Conservation (phyloP, 148 eudicot species). For the Mesembryanthemum crystallinum region DNA sequence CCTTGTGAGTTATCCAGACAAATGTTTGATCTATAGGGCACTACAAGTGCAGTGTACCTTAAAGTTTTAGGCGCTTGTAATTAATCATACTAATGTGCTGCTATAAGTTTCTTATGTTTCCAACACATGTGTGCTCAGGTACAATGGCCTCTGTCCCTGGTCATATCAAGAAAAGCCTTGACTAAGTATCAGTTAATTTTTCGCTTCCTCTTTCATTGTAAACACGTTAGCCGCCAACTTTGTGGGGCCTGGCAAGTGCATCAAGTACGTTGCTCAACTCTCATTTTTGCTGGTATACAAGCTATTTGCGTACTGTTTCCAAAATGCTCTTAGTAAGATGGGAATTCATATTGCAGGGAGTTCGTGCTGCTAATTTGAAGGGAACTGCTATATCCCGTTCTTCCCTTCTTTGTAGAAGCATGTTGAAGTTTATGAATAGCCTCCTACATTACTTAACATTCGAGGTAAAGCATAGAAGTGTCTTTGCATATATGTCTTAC, state of each 20-base stretch:
- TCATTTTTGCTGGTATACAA: slow-evolving; percentile 8
- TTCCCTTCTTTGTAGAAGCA: slow-evolving; percentile 88
- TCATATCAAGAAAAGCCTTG: slow-evolving; percentile 85
- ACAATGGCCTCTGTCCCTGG: slow-evolving; percentile 95
- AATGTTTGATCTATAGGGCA: not conserved
- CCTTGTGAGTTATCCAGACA: not conserved
- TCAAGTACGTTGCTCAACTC: slow-evolving; percentile 55
- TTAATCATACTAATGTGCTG: not conserved
- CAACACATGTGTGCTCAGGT: slow-evolving; percentile 46
- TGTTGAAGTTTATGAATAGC: slow-evolving; percentile 91
- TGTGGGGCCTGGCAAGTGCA: slow-evolving; percentile 98
- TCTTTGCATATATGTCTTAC: not conserved
- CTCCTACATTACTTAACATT: slow-evolving; percentile 91
- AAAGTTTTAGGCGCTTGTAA: not conserved
- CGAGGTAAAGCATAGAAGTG: slow-evolving; percentile 50
- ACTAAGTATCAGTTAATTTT: slow-evolving; percentile 95
- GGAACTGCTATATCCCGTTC: slow-evolving; percentile 85
- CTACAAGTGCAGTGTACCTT: not conserved
- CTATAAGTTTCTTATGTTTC: slow-evolving; percentile 12
- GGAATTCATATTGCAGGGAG: slow-evolving; percentile 55
- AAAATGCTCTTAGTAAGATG: slow-evolving; percentile 2
- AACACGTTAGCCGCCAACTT: slow-evolving; percentile 91
- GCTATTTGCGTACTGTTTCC: slow-evolving; percentile 6
- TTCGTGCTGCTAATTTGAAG: slow-evolving; percentile 67
- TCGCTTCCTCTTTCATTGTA: slow-evolving; percentile 90